Base-by-base conservation (phyloP, 352 stramenopile genomes). In the Elongisporangium undulatum region DNA sequence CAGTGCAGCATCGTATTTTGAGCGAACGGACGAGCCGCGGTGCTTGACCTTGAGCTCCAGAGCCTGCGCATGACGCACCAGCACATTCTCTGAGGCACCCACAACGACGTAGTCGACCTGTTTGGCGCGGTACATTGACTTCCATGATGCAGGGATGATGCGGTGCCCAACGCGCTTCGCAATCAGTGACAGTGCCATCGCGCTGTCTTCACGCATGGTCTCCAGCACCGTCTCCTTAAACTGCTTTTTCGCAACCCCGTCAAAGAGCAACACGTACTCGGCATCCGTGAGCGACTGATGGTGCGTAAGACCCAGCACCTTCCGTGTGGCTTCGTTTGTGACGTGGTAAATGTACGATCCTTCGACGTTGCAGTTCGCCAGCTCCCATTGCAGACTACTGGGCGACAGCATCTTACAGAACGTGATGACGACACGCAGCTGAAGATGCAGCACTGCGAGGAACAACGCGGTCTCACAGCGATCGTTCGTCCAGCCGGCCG, bases 211-310 rank as follows among this genome's bases (percentile, higher is more conserved):
- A 0, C 79, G 75, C 39, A 93, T 65, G 8, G 83, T 82, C 54
- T 93, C 84, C 39, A 89, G 74, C 1, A 93, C 24, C 3, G 77
- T 85, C 66, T 90, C 82, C 52, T 90, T 90, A 64, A 93, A 93
- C 17, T 77, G 61, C 19, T 70, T 75, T 49, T 78, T 80, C n/a
- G 53, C 62, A 29, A 77, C 45, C 9, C 79, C 73, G 39, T 87
- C 72, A 53, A 93, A 91, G n/a, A 93, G 69, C 59, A 93, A 53
- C 4, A 89, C 75, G 34, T 90, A 91, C 64, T 93, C 83, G 57
- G 74, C 72, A 2, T 71, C 59, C 38, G 86, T 64, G 10, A 61
- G 61, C 17, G 68, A 60, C 5, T 54, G 39, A 5, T 63, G 55
- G 29, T 24, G 56, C 13, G 66, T 58, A 26, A 66, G 53, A 8